Evolutionary conservation across 2,329 filamentous ascomycete genomes (phyloP).

Genomic region (Aspergillus sp.): DNA sequence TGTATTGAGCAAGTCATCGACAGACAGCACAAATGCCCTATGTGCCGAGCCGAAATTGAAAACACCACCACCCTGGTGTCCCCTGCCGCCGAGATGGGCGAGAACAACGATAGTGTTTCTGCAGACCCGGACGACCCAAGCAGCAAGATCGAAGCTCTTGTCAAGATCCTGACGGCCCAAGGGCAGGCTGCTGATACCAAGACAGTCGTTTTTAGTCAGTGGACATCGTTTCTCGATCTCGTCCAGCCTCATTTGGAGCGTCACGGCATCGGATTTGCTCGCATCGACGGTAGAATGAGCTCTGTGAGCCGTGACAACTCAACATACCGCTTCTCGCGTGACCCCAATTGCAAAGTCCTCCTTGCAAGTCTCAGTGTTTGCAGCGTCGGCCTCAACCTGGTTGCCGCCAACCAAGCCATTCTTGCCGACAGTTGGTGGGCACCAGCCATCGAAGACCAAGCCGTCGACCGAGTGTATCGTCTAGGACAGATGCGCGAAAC

Average conservation of each 20-base stretch:
- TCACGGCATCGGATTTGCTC: conserved; percentile 62
- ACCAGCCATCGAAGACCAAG: conserved; percentile 88
- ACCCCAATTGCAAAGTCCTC: conserved; percentile 69
- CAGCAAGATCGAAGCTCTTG: conserved; percentile 77
- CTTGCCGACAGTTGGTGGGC: conserved; percentile 89
- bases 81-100: conserved; percentile 59
- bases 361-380: conserved; percentile 80
- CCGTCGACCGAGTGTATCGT: conserved; percentile 82
- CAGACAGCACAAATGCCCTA: conserved; percentile 75
- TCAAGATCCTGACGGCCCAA: conserved; percentile 72
- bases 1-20: conserved; percentile 77
- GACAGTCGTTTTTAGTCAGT: conserved; percentile 79
- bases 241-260: conserved; percentile 67
- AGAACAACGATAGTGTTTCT: conserved; percentile 47
- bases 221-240: conserved; percentile 75
- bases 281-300: conserved; percentile 80
- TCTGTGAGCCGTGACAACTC: conserved; percentile 69
- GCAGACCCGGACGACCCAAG: conserved; percentile 67
- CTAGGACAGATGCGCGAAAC: conserved; percentile 78
- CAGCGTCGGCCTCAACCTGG: conserved; percentile 81
- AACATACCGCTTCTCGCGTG: conserved; percentile 65
- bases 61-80: conserved; percentile 63
- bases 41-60: conserved; percentile 71
- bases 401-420: conserved; percentile 81
- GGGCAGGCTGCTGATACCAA: conserved; percentile 66